phyloP scores from a whole-genome alignment of 78 protist species.

The Dictyostelium capitatum region DNA sequence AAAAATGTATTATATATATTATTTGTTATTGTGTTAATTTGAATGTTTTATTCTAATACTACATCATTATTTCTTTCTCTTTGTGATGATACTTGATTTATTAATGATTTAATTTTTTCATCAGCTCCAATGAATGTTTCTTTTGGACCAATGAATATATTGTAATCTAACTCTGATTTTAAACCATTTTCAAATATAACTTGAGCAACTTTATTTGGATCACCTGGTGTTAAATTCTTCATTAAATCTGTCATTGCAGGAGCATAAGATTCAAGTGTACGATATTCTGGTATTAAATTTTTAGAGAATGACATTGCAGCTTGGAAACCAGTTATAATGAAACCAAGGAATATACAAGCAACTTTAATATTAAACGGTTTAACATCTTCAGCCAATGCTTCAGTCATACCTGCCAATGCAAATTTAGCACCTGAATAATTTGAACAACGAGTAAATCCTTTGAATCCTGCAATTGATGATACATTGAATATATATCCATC shows the following conservation, averaged over 20 bases:
- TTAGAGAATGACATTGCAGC: background rate
- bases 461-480: background rate
- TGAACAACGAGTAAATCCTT: background rate
- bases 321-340: slow-evolving; percentile 7
- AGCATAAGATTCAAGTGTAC: background rate
- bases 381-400: slow-evolving; percentile 25
- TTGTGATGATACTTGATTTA: slow-evolving; percentile 1
- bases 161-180: background rate
- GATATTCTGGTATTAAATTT: background rate
- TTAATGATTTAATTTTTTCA: background rate
- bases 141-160: slow-evolving; percentile 20
- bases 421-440: slow-evolving; percentile 14
- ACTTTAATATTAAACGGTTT: slow-evolving; percentile 52
- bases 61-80: slow-evolving; percentile 2
- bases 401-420: background rate
- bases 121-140: slow-evolving; percentile 26
- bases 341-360: background rate
- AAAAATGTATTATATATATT: too few relatives aligned
- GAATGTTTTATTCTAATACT: background rate
- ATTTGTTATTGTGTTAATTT: too few relatives aligned
- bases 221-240: slow-evolving; percentile 10
- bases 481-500: background rate
- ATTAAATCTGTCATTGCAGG: background rate
- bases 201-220: background rate
- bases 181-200: too few relatives aligned